Evolutionary conservation across 495 filamentous ascomycete genomes (phyloP).

Genomic region (Cryomyces minteri): DNA sequence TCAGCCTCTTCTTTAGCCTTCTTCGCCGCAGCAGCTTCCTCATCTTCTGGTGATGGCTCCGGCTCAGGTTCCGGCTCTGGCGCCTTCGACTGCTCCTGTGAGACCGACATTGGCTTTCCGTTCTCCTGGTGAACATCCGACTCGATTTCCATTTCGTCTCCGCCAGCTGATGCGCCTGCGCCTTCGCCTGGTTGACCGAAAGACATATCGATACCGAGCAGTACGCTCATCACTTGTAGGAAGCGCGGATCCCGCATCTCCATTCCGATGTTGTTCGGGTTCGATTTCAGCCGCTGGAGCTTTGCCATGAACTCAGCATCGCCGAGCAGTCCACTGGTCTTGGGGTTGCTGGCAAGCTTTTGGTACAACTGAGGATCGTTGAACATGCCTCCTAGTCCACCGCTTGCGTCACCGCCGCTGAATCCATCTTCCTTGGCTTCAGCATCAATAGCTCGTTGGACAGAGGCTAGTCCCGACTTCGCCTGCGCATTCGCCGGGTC

Average conservation of each 20-base stretch:
- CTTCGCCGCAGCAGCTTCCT: slow-evolving; percentile 64
- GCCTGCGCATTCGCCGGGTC: slow-evolving; percentile 86
- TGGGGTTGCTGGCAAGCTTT: slow-evolving; percentile 86
- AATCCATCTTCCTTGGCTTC: slow-evolving; percentile 52
- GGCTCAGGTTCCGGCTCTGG: slow-evolving; percentile 42
- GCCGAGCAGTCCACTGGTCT: slow-evolving; percentile 69
- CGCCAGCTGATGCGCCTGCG: slow-evolving; percentile 22
- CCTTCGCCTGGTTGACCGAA: slow-evolving; percentile 42
- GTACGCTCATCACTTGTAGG: slow-evolving; percentile 81
- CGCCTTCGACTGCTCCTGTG: slow-evolving; percentile 30
- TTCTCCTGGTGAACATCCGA: slow-evolving; percentile 35
- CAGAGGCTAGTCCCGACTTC: slow-evolving; percentile 66
- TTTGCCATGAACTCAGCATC: slow-evolving; percentile 83
- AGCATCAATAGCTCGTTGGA: slow-evolving; percentile 72
- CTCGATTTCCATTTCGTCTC: slow-evolving; percentile 33
- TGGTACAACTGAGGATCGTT: slow-evolving; percentile 74
- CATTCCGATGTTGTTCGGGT: slow-evolving; percentile 60
- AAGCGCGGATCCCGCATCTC: slow-evolving; percentile 81
- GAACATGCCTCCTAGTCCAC: slow-evolving; percentile 77
- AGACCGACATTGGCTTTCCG: slow-evolving; percentile 38
- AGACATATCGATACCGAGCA: slow-evolving; percentile 88
- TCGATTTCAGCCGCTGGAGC: slow-evolving; percentile 58
- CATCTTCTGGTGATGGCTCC: slow-evolving; percentile 50
- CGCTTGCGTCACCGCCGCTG: slow-evolving; percentile 40
- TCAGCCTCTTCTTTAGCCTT: slow-evolving; percentile 88